phyloP scores from a whole-genome alignment of 2,329 filamentous ascomycete genomes.

The Claviceps africana region DNA sequence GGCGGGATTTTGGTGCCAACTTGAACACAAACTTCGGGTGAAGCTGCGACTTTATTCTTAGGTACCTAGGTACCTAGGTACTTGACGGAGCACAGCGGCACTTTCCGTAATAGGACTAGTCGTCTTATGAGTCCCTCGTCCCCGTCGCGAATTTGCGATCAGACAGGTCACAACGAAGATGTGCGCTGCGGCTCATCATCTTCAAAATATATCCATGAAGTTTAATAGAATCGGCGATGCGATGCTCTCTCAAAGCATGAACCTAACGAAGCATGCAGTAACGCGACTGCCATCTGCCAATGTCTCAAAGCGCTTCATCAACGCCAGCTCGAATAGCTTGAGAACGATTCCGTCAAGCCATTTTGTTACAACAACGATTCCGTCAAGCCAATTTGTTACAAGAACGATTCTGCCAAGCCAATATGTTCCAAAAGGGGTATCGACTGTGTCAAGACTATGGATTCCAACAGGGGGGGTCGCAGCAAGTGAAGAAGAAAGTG shows the following conservation, averaged over 20 bases:
- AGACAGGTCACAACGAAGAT: background rate
- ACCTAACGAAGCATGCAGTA: conserved; percentile 5
- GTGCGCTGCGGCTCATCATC: background rate
- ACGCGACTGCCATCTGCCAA: conserved; percentile 2
- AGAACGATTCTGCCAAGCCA: no score
- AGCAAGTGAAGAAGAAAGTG: conserved; percentile 39
- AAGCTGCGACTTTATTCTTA: background rate
- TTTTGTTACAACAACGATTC: no score
- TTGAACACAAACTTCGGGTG: background rate
- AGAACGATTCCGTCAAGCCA: no score
- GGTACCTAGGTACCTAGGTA: background rate
- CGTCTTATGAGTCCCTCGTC: background rate
- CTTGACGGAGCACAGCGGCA: background rate
- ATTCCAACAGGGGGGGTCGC: conserved; percentile 59
- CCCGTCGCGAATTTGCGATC: background rate
- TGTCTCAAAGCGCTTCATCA: conserved; percentile 12
- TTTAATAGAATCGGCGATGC: background rate
- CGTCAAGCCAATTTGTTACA: no score
- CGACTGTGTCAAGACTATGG: conserved; percentile 59
- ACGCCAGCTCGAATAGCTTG: conserved; percentile 1
- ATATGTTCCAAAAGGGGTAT: no score
- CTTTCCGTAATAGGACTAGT: background rate
- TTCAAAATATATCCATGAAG: background rate
- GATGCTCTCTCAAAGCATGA: conserved; percentile 10
- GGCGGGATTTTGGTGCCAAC: background rate